These are phyloP conservation scores for Pythium pectinolyticum DNA, from an alignment of 352 stramenopile genomes.

Conservation along the genomic window DNA sequence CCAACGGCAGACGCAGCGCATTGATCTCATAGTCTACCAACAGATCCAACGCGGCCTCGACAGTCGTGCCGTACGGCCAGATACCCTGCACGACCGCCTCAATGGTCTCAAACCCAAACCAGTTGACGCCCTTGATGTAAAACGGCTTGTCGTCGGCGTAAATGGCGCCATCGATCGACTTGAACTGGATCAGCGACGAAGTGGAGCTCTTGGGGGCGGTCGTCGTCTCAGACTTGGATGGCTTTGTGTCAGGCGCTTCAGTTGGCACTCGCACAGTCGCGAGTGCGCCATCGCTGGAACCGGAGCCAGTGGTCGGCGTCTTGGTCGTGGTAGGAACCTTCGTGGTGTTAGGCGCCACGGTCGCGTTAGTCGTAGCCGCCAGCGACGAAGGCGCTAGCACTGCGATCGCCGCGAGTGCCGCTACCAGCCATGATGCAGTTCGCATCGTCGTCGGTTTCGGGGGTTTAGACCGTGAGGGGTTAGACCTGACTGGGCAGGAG, in stretches of 20 bases:
- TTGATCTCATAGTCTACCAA: constrained; percentile 55
- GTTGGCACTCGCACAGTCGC: too few species aligned
- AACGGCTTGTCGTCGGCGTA: constrained; percentile 55
- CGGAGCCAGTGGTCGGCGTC: neutral
- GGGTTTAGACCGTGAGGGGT: neutral
- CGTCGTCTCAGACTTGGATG: neutral
- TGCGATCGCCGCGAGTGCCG: neutral
- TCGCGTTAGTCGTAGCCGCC: neutral
- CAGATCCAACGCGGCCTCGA: constrained; percentile 48
- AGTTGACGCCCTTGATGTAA: constrained; percentile 74
- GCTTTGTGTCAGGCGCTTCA: too few species aligned
- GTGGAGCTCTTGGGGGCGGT: neutral
- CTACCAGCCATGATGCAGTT: constrained; percentile 1
- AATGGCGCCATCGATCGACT: constrained; percentile 54
- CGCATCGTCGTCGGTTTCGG: neutral
- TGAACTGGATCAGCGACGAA: constrained; percentile 52
- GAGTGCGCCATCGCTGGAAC: too few species aligned
- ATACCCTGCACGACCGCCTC: constrained; percentile 60
- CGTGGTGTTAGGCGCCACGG: too few species aligned
- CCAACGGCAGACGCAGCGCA: constrained; percentile 58
- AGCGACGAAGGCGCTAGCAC: neutral
- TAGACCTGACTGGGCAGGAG: too few species aligned
- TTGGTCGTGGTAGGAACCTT: too few species aligned
- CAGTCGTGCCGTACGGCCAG: constrained; percentile 64
- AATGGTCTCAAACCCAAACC: constrained; percentile 67